Evolutionary conservation across 768 basidiomycete genomes (phyloP), one percentile per base, ranked within the genome.

Genomic region (Gymnopilus junonius): DNA sequence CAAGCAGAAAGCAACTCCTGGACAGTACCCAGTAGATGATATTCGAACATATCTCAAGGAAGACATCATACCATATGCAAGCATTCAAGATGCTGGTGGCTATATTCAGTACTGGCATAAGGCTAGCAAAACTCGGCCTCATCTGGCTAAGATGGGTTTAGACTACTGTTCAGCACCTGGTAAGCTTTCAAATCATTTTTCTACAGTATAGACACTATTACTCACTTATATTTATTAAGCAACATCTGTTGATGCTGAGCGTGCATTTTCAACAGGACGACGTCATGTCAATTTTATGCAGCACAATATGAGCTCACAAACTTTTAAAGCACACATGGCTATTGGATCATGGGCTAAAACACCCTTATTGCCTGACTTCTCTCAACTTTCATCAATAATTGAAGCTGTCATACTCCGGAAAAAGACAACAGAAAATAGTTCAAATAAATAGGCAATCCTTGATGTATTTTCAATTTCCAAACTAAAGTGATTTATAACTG

Each of bases 241-340:
- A 12, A 65, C 65, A 35, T 78, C 76, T 37, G 77, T 77, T 50
- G 76, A 78, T 70, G 75, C 74, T 15, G 76, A 79, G 54, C 68
- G 69, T 34, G 73, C 76, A 27, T 79, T 79, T 67, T 78, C 76
- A 29, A 65, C 64, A 35, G 76, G 75, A 2, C 65, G 67, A 8
- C 65, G 71, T 4, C 73, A 76, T 37, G 71, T 77, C n/a, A 73
- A 73, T 55, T 71, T 72, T 55, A 65, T 77, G 64, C 78, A 79
- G 67, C 71, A 74, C 55, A 69, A 69, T 51, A 77, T 72, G 62
- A 66, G 43, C 29, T 75, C 76, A 2, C 74, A 76, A 53, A 73
- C 76, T 1, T 79, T 77, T 71, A 70, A 71, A 46, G 73, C 74
- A 20, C 67, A 71, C 39, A 67, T 79, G 61, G 72, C 73, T 1